A percentile compares a stretch with the other conserved stretches of the same genome.
phyloP scores from a whole-genome alignment of 768 basidiomycete genomes.

The Gymnopilus junonius region DNA sequence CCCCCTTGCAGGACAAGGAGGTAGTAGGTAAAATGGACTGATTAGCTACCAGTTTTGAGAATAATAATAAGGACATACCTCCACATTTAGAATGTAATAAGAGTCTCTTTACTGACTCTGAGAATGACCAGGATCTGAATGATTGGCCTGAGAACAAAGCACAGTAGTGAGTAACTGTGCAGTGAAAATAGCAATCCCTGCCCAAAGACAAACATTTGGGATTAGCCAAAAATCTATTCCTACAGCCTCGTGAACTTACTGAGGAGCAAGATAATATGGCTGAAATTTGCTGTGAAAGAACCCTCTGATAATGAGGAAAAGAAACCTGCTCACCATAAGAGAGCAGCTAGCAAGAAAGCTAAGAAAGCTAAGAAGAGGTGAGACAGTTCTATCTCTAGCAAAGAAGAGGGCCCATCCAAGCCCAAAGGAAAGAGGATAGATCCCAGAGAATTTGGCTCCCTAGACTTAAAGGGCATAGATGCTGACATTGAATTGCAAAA shows the following conservation, averaged over 20 bases:
- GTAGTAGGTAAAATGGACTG: neutral
- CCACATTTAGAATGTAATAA: neutral
- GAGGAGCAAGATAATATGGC: neutral
- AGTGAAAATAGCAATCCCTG: neutral
- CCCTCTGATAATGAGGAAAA: neutral
- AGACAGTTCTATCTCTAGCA: neutral
- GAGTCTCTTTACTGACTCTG: neutral
- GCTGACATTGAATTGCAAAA: neutral
- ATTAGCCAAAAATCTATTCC: neutral
- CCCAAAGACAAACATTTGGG: neutral
- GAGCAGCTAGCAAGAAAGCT: neutral
- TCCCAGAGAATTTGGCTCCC: neutral
- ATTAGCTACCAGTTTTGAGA: neutral
- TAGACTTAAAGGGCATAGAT: neutral
- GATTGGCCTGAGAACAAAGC: neutral
- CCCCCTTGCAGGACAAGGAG: neutral
- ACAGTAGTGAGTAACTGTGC: neutral
- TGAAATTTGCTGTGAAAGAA: neutral
- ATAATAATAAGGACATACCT: neutral
- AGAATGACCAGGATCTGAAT: neutral
- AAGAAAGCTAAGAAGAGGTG: neutral
- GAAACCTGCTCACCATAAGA: neutral
- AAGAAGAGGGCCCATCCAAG: neutral
- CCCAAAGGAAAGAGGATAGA: neutral
- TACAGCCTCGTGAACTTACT: neutral